phyloP scores from a whole-genome alignment of 352 stramenopile genomes.

The Pythium folliculosum region DNA sequence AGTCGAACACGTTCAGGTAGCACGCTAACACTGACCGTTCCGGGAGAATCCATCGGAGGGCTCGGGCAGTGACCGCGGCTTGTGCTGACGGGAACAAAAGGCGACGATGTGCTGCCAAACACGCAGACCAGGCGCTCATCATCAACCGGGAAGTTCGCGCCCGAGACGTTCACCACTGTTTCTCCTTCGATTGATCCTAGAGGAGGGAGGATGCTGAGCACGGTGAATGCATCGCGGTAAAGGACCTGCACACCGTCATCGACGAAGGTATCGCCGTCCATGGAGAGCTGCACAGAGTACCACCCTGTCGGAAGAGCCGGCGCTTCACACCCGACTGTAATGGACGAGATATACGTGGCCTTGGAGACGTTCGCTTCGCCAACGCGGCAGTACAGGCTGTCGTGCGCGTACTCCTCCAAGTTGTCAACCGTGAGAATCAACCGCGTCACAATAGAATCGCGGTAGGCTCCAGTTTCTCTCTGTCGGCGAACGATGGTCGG shows the following conservation, averaged over 20 bases:
- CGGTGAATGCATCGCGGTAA: constrained; percentile 41
- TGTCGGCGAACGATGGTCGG: constrained; percentile 17
- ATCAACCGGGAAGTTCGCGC: constrained; percentile 7
- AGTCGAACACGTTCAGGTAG: constrained; percentile 3
- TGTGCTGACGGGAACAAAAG: neutral
- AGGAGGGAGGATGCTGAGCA: constrained; percentile 38
- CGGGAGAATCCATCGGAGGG: neutral
- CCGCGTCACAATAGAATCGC: neutral
- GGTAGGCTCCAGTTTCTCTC: neutral
- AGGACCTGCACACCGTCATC: constrained; percentile 40
- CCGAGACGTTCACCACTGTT: constrained; percentile 36
- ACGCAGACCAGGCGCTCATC: constrained; percentile 28
- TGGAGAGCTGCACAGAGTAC: constrained; percentile 46
- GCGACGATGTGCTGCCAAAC: constrained; percentile 6
- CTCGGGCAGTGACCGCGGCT: constrained; percentile 5
- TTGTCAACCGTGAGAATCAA: constrained; percentile 16
- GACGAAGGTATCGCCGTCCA: constrained; percentile 50
- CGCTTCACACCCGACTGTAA: constrained; percentile 11
- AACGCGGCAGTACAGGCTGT: constrained; percentile 19
- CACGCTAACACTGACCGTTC: neutral
- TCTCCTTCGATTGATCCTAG: constrained; percentile 51
- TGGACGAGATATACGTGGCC: constrained; percentile 13
- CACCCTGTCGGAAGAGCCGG: constrained; percentile 35
- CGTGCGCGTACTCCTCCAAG: constrained; percentile 5
- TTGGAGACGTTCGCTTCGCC: constrained; percentile 11